Conservation (phyloP, 371 early-diverging fungal species). For the Syncephalastrum contaminatum region DNA sequence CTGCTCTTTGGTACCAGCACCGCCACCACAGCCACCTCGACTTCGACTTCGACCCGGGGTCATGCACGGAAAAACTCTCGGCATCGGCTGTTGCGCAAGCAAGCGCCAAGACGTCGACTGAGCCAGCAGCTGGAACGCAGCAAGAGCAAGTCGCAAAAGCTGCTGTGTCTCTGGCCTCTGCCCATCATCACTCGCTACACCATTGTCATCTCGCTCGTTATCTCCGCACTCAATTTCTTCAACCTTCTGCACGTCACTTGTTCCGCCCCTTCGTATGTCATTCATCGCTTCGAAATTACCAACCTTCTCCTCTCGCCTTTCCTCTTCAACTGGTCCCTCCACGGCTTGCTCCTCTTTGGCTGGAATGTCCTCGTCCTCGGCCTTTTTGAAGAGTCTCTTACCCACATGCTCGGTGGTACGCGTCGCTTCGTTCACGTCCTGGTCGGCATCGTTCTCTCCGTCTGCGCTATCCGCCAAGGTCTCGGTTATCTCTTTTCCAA, state of each 20-base stretch:
- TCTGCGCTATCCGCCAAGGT: conserved; percentile 38
- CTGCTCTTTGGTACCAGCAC: background rate
- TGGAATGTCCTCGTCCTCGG: conserved; percentile 54
- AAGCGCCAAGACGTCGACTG: too few species aligned
- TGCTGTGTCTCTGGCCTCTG: conserved; percentile 51
- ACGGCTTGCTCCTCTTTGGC: conserved; percentile 31
- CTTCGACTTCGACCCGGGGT: background rate
- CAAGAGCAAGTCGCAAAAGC: conserved; percentile 39
- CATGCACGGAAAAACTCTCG: too few species aligned
- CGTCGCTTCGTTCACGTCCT: conserved; percentile 38
- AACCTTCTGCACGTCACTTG: conserved; percentile 32
- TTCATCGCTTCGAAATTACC: conserved; percentile 38
- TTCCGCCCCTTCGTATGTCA: conserved; percentile 47
- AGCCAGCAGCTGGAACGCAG: background rate
- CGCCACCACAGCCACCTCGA: conserved; percentile 2
- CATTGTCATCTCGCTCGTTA: conserved; percentile 34
- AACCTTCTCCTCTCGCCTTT: conserved; percentile 51
- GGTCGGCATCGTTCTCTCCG: conserved; percentile 24
- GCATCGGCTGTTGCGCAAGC: too few species aligned
- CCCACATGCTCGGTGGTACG: conserved; percentile 51
- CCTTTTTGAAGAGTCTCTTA: conserved; percentile 50
- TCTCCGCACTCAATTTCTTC: conserved; percentile 36
- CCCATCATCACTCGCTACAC: conserved; percentile 50
- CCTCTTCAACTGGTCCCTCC: conserved; percentile 36
- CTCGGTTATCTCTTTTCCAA: conserved; percentile 59